Evolutionary conservation across 805 yeast species (phyloP).

Genomic region (Saturnispora besseyi): DNA sequence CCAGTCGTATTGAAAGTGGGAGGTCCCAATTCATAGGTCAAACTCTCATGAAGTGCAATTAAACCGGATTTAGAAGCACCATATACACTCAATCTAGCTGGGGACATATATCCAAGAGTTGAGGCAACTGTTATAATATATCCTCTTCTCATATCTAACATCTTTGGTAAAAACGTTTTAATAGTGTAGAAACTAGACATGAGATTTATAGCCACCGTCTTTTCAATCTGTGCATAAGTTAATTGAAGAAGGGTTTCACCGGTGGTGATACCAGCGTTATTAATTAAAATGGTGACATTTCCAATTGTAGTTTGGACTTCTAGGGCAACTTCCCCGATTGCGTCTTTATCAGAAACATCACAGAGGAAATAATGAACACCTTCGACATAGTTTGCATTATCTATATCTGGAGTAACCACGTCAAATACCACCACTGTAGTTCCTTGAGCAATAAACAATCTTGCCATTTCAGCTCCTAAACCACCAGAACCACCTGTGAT

Average conservation of each 20-base stretch:
- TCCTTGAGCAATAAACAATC: slow-evolving; percentile 32
- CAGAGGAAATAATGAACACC: slow-evolving; percentile 52
- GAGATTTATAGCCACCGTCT: slow-evolving; percentile 57
- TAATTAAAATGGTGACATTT: slow-evolving; percentile 56
- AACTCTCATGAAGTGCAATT: slow-evolving; percentile 74
- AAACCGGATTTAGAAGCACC: slow-evolving; percentile 89
- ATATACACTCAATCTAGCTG: slow-evolving; percentile 70
- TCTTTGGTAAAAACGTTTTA: slow-evolving; percentile 63
- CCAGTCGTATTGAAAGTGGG: slow-evolving; percentile 39
- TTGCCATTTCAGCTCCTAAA: slow-evolving; percentile 58
- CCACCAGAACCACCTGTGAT: slow-evolving; percentile 85
- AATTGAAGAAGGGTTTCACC: slow-evolving; percentile 51
- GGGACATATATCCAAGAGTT: slow-evolving; percentile 75
- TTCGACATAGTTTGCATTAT: slow-evolving; percentile 21
- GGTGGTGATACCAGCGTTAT: slow-evolving; percentile 74
- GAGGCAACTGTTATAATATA: slow-evolving; percentile 77
- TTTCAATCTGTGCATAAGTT: slow-evolving; percentile 49
- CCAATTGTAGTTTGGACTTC: slow-evolving; percentile 45
- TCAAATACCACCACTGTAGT: slow-evolving; percentile 63
- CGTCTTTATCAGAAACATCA: slow-evolving; percentile 52
- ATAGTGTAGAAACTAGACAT: slow-evolving; percentile 61
- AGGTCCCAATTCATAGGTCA: slow-evolving; percentile 59
- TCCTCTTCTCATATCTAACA: slow-evolving; percentile 56
- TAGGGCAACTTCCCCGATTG: slow-evolving; percentile 34
- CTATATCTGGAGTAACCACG: slow-evolving; percentile 33